phyloP scores from a whole-genome alignment of 2,329 filamentous ascomycete species.

The Xylariales sp. region DNA sequence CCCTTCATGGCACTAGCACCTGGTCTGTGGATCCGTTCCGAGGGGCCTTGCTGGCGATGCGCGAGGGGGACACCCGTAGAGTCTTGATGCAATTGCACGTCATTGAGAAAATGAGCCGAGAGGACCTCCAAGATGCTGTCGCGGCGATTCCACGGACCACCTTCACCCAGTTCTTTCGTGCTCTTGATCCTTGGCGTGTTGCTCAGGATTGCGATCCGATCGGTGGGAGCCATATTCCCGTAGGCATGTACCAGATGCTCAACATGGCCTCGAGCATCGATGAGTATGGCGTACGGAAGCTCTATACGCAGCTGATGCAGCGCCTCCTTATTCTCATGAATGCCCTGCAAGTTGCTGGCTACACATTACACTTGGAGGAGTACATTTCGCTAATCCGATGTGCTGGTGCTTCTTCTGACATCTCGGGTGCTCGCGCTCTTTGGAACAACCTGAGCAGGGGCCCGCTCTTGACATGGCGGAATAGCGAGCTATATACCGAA shows the following conservation, averaged over 20 bases:
- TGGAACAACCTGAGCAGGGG: conserved; percentile 50
- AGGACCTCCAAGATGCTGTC: conserved; percentile 49
- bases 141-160: conserved; percentile 61
- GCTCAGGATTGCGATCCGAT: conserved; percentile 62
- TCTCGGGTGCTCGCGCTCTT: conserved; percentile 50
- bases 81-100: conserved; percentile 39
- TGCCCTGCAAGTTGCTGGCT: conserved; percentile 48
- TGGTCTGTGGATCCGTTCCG: conserved; percentile 31
- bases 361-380: conserved; percentile 54
- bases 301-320: conserved; percentile 54
- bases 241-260: conserved; percentile 56
- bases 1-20: not conserved
- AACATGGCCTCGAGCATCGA: conserved; percentile 55
- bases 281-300: conserved; percentile 57
- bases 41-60: conserved; percentile 41
- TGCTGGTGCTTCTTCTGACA: conserved; percentile 59
- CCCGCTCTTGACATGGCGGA: conserved; percentile 41
- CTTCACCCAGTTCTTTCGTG: conserved; percentile 72
- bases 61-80: conserved; percentile 39
- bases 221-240: conserved; percentile 54
- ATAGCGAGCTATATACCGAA: conserved; percentile 53
- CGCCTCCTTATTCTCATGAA: conserved; percentile 52
- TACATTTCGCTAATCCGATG: conserved; percentile 59
- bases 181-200: conserved; percentile 68
- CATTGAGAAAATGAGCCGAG: conserved; percentile 41